A percentile compares a stretch with the other conserved stretches of the same genome.
phyloP scores from a whole-genome alignment of 257 asterid genomes.

The Fraxinus anomala region DNA sequence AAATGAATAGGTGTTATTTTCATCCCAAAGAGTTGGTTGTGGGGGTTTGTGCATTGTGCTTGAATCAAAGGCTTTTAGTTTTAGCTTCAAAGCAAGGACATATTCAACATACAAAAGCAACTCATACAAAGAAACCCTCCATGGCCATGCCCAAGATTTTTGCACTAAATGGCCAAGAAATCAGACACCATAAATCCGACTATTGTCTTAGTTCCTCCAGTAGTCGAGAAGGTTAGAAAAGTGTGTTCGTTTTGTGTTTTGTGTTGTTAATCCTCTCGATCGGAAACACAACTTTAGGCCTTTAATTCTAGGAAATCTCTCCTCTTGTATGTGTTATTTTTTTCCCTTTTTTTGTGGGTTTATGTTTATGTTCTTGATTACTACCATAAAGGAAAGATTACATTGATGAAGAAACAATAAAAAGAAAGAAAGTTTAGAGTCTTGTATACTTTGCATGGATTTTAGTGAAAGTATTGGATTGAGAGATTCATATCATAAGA shows the following conservation, averaged over 20 bases:
- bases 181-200: constrained; percentile 46
- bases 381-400: not conserved
- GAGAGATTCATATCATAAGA: not conserved
- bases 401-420: not conserved
- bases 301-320: no score
- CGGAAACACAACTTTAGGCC: no score
- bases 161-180: constrained; percentile 56
- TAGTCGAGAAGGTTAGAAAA: constrained; percentile 62
- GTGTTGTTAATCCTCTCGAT: not conserved
- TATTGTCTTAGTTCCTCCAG: constrained; percentile 40
- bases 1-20: constrained; percentile 18
- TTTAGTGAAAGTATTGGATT: not conserved
- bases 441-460: not conserved
- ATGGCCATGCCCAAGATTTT: constrained; percentile 55
- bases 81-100: constrained; percentile 43
- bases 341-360: not conserved
- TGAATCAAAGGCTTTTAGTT: constrained; percentile 41
- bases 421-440: not conserved
- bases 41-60: constrained; percentile 48
- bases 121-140: constrained; percentile 21
- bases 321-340: not conserved
- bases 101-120: constrained; percentile 21
- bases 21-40: constrained; percentile 42
- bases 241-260: constrained; percentile 4
- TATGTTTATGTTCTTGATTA: not conserved